Base-by-base conservation (phyloP, 371 early-diverging fungal species). In the Mucor velutinosus region DNA sequence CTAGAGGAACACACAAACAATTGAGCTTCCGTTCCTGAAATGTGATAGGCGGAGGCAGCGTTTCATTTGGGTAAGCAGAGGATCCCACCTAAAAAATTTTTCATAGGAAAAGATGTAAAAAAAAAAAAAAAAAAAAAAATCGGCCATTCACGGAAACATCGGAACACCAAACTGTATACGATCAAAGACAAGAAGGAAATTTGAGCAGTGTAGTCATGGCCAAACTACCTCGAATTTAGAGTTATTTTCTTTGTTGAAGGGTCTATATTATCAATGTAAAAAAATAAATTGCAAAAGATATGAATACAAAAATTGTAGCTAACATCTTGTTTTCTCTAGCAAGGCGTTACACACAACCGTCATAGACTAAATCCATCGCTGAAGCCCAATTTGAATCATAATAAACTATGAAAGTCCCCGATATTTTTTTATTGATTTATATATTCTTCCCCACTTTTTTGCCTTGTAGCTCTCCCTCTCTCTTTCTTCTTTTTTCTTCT, bases 141-240 rank as follows among this genome's bases (percentile, higher is more conserved):
- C 71, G 71, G 71, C 71, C 66, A 66, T 70, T 70, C 71, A 70
- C 71, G 71, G 71, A 66, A 70, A 70, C 58, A 58, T 71, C 71
- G 71, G 71, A 49, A 66, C 58, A 71, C 66, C 63, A 71, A 69
- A 69, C 51, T 64, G 32, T 41, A 64, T 59, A 35, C 47, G 32
- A 17, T 63, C 47, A 58, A 32, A 32, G 43, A 32, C 12, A 53
- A 25, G 17, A 29, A 15, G 23, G 32, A 33, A 19, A 49, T 33
- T 62, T 62, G 33, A 45, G 33, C 62, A 29, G 14, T 30, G 49
- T 37, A 51, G 35, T 33, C 15, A 32, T 35, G 17, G 11, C 4
- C 37, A 62, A 71, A 32, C 23, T 51, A 70, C 41, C 19, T 58
- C 62, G 70, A 70, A 41, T 70, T 70, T 70, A 70, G 70, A 70